These are phyloP conservation scores for Pseudopediastrum boryanum DNA, from an alignment of 139 green algal species.

Conservation along the genomic window DNA sequence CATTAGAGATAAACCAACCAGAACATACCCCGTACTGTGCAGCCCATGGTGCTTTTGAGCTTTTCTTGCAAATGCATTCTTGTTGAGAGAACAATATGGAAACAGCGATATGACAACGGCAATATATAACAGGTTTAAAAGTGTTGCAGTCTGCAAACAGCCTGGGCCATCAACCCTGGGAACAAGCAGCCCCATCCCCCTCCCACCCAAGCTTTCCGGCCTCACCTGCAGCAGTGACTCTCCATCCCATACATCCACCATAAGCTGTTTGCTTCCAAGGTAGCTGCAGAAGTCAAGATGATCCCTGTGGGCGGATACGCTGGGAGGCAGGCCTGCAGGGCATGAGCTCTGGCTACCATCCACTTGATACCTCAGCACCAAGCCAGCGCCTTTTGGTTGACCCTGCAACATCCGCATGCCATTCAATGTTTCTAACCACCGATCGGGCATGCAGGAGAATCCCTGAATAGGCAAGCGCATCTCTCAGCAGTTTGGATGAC, in stretches of 20 bases:
- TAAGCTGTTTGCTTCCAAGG: constrained; percentile 52
- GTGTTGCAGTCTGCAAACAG: too few relatives aligned
- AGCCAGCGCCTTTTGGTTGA: constrained; percentile 14
- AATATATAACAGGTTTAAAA: too few relatives aligned
- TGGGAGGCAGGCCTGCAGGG: constrained; percentile 35
- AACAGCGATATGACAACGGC: too few relatives aligned
- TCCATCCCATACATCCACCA: constrained; percentile 74
- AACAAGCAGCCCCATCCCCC: too few relatives aligned
- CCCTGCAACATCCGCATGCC: constrained; percentile 19
- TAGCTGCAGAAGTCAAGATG: constrained; percentile 62
- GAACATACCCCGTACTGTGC: too few relatives aligned
- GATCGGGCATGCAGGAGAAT: not conserved
- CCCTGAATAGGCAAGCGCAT: not conserved
- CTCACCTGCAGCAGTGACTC: constrained; percentile 71
- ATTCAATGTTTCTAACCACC: not conserved
- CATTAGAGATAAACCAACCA: too few relatives aligned
- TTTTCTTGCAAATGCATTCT: too few relatives aligned
- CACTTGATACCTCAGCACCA: constrained; percentile 49
- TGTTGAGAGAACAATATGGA: too few relatives aligned
- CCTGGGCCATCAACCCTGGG: too few relatives aligned
- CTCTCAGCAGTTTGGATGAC: not conserved
- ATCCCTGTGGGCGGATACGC: constrained; percentile 44
- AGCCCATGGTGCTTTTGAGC: too few relatives aligned
- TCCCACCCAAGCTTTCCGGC: too few relatives aligned
- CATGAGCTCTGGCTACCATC: constrained; percentile 45